Base-by-base conservation (phyloP, 73 alveolate species). In the Effrenium voratum region DNA sequence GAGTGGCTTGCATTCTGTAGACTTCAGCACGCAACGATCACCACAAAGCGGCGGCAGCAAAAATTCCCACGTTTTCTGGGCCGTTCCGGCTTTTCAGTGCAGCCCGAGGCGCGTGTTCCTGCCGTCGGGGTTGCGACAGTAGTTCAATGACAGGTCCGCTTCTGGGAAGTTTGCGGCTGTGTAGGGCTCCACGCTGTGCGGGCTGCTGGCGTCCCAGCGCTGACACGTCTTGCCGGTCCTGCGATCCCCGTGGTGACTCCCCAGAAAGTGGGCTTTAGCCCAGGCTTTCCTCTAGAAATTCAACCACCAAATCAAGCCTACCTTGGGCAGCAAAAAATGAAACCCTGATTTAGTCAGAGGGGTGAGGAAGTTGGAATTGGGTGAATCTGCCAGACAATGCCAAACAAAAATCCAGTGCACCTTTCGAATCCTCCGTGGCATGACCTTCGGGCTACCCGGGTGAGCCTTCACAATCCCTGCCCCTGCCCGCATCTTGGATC, bases 71-170 rank as follows among this genome's bases (percentile, higher is more conserved):
- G n/a, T n/a, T n/a, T n/a, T n/a, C n/a, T n/a, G n/a, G n/a, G n/a
- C n/a, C n/a, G n/a, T n/a, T n/a, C n/a, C n/a, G n/a, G n/a, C n/a
- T n/a, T n/a, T n/a, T n/a, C n/a, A n/a, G n/a, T n/a, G n/a, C n/a
- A n/a, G n/a, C n/a, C n/a, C n/a, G n/a, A n/a, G n/a, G n/a, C n/a
- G n/a, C n/a, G n/a, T n/a, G n/a, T n/a, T n/a, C n/a, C 66, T 43
- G 45, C 50, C 92, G 34, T 86, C 96, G 44, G 96, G 96, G 40
- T 88, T 88, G 96, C 96, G 96, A 86, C 96, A 88, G 86, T 66
- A 88, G 63, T 88, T 88, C 75, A 44, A 73, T 16, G 46, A 30
- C 96, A 88, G 75, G 73, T 55, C 92, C 13, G 92, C 68, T 5
- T 40, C 24, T 6, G 96, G 63, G 41, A 66, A 88, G 45, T 30